phyloP scores from a whole-genome alignment of 1,284 basidiomycete species.

The Gastroboletus turbinatus region DNA sequence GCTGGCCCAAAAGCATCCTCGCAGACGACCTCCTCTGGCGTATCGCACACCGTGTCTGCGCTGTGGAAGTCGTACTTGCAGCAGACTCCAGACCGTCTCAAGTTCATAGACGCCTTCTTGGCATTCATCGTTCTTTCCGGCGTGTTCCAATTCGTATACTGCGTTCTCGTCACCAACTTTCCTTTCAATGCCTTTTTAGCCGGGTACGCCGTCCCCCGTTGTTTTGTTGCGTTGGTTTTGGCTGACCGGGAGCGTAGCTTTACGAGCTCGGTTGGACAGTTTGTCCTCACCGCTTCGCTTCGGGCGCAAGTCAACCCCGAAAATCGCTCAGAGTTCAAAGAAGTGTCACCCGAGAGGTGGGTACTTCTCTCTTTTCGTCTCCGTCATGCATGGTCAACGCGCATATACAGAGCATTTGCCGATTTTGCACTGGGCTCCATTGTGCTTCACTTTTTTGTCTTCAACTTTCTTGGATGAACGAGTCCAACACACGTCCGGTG shows the following conservation, averaged over 20 bases:
- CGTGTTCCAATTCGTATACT: slow-evolving; percentile 89
- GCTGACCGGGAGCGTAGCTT: slow-evolving; percentile 59
- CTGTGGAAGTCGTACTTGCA: slow-evolving; percentile 79
- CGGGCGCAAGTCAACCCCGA: slow-evolving; percentile 90
- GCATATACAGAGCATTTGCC: slow-evolving; percentile 80
- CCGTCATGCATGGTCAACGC: neutral
- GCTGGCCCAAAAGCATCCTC: slow-evolving; percentile 39
- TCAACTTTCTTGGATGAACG: slow-evolving; percentile 86
- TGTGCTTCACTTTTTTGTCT: slow-evolving; percentile 97
- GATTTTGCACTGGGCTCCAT: slow-evolving; percentile 95
- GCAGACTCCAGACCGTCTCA: slow-evolving; percentile 80
- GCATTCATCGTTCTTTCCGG: slow-evolving; percentile 92
- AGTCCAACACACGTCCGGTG: neutral
- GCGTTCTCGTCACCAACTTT: slow-evolving; percentile 87
- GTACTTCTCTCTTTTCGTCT: slow-evolving; percentile 5
- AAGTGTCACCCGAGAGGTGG: slow-evolving; percentile 93
- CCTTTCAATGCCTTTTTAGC: slow-evolving; percentile 97
- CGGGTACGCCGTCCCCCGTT: slow-evolving; percentile 61
- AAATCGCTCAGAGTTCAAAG: slow-evolving; percentile 80
- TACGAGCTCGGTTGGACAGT: slow-evolving; percentile 92
- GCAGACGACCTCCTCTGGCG: slow-evolving; percentile 32
- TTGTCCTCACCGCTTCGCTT: slow-evolving; percentile 91
- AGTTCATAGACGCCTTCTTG: slow-evolving; percentile 92
- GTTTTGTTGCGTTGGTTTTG: neutral
- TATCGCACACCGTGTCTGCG: slow-evolving; percentile 48